These are phyloP conservation scores for Sporothrix mexicana DNA, from an alignment of 2,329 filamentous ascomycete genomes.

Conservation along the genomic window DNA sequence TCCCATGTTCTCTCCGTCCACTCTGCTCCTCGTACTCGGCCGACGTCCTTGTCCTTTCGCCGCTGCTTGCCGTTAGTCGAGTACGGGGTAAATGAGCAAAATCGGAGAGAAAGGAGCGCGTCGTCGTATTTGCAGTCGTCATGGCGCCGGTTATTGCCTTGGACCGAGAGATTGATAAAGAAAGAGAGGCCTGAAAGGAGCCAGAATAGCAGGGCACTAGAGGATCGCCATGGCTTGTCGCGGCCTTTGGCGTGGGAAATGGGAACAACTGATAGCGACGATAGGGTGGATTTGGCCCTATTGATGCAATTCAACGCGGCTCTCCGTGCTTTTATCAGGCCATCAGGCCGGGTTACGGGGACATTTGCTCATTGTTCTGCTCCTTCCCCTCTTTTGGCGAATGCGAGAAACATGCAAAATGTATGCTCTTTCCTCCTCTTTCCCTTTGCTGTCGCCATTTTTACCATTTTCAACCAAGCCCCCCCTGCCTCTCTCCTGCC, in stretches of 20 bases:
- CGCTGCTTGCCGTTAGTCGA: background rate
- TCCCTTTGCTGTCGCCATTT: background rate
- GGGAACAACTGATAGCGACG: background rate
- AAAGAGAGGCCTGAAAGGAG: background rate
- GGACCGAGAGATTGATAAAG: background rate
- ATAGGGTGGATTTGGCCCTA: conserved; percentile 4
- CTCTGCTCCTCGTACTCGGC: background rate
- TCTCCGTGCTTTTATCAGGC: background rate
- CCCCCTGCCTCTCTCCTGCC: background rate
- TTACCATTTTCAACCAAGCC: background rate
- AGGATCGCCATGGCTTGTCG: conserved; percentile 9
- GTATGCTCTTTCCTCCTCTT: background rate
- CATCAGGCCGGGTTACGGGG: background rate
- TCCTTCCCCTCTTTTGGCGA: conserved; percentile 9
- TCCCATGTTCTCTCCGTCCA: background rate
- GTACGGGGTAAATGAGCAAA: background rate
- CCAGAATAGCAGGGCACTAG: background rate
- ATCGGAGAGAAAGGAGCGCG: background rate
- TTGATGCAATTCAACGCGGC: background rate
- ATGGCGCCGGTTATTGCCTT: background rate
- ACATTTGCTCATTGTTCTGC: background rate
- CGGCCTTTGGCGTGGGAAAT: background rate
- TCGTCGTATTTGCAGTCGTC: background rate
- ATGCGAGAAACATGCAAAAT: no score
- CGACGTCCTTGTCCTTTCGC: background rate